phyloP scores from a whole-genome alignment of 805 yeast species.

The Lipomyces sp. region DNA sequence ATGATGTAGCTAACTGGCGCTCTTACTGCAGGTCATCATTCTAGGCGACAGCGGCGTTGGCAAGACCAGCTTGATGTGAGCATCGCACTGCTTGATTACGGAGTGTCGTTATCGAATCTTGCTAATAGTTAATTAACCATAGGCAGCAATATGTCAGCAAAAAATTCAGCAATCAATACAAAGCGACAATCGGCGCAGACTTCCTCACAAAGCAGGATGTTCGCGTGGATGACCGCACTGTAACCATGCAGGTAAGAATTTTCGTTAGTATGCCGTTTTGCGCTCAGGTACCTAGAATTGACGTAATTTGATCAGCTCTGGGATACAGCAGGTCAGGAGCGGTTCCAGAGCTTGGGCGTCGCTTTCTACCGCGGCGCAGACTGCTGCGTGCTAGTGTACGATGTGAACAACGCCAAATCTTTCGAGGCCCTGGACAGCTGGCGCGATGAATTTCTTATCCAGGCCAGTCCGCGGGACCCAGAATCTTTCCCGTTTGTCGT shows the following conservation, averaged over 20 bases:
- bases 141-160: conserved; percentile 89
- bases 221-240: conserved; percentile 75
- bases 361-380: conserved; percentile 98
- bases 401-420: conserved; percentile 90
- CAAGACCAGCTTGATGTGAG: conserved; percentile 81
- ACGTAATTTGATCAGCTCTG: conserved; percentile 68
- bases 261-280: too few relatives aligned
- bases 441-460: conserved; percentile 94
- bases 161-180: conserved; percentile 91
- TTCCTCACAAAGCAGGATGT: conserved; percentile 83
- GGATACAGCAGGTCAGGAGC: conserved; percentile 99
- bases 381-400: conserved; percentile 94
- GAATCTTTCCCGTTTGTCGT: conserved; percentile 94
- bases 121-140: neutral
- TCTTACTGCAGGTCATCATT: conserved; percentile 63
- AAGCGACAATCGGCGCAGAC: conserved; percentile 98
- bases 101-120: neutral
- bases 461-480: conserved; percentile 89
- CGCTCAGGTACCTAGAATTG: too few relatives aligned
- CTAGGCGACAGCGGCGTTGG: conserved; percentile 98
- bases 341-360: conserved; percentile 94
- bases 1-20: too few relatives aligned
- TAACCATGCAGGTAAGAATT: conserved; percentile 52
- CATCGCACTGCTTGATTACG: neutral
- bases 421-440: conserved; percentile 85